phyloP scores from a whole-genome alignment of 306 rosid genomes.

The Vicia villosa region DNA sequence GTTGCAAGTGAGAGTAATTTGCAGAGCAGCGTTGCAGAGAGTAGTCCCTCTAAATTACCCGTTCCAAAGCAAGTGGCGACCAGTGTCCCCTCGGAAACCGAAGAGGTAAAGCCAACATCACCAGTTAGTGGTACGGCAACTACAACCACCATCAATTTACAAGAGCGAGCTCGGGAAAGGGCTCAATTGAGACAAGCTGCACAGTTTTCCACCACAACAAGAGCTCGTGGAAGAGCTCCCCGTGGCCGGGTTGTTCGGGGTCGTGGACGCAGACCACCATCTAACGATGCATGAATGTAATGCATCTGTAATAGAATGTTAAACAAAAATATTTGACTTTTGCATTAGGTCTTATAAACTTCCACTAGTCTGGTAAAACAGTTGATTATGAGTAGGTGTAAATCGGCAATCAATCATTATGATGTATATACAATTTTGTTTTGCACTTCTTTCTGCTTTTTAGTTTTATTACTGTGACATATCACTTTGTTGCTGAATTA shows the following conservation, averaged over 20 bases:
- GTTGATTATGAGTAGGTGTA: neutral
- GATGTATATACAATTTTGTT: slow-evolving; percentile 41
- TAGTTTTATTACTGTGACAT: neutral
- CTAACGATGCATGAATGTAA: slow-evolving; percentile 45
- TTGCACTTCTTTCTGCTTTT: neutral
- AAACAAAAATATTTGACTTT: neutral
- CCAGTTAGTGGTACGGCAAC: slow-evolving; percentile 48
- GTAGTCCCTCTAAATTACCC: slow-evolving; percentile 47
- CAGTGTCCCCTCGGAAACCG: slow-evolving; percentile 44
- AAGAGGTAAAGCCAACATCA: slow-evolving; percentile 57
- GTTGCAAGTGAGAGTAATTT: slow-evolving; percentile 40
- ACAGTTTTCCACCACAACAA: slow-evolving; percentile 46
- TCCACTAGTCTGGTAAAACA: neutral
- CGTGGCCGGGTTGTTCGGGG: slow-evolving; percentile 65
- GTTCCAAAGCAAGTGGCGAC: slow-evolving; percentile 39
- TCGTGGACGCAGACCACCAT: slow-evolving; percentile 58
- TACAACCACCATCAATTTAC: slow-evolving; percentile 66
- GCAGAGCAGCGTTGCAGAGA: slow-evolving; percentile 46
- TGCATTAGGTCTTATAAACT: neutral
- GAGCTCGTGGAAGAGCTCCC: slow-evolving; percentile 70
- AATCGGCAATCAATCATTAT: neutral
- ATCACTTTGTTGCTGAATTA: too few relatives aligned
- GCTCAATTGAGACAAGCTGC: slow-evolving; percentile 75
- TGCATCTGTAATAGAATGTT: neutral
- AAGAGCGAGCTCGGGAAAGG: slow-evolving; percentile 67